phyloP scores from a whole-genome alignment of 495 filamentous ascomycete genomes.

The Penicillium angulare region DNA sequence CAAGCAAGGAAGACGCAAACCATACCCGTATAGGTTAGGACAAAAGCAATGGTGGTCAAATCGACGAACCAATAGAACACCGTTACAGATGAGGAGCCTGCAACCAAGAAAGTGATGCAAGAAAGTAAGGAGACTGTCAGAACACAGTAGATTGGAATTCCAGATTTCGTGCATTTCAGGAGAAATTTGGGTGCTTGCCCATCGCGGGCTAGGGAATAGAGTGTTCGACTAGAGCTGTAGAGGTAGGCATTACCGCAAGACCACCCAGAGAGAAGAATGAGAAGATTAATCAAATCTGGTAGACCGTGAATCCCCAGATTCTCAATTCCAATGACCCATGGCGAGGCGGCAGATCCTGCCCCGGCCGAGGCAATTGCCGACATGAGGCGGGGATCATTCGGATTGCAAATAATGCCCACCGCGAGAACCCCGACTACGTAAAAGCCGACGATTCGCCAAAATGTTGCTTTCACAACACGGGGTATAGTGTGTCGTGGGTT shows the following conservation, averaged over 20 bases:
- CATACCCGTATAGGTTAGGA: slow-evolving; percentile 58
- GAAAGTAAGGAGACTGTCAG: slow-evolving; percentile 46
- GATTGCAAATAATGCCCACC: slow-evolving; percentile 53
- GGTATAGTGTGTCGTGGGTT: slow-evolving; percentile 77
- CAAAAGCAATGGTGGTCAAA: slow-evolving; percentile 55
- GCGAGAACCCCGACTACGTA: slow-evolving; percentile 58
- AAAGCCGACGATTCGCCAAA: slow-evolving; percentile 82
- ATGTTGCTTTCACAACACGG: slow-evolving; percentile 72
- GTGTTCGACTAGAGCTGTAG: slow-evolving; percentile 69
- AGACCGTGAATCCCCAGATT: slow-evolving; percentile 62
- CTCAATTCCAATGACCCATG: slow-evolving; percentile 58
- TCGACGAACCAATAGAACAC: slow-evolving; percentile 62
- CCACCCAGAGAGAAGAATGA: slow-evolving; percentile 64
- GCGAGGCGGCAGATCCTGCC: slow-evolving; percentile 47
- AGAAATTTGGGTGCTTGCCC: slow-evolving; percentile 63
- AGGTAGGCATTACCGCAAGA: slow-evolving; percentile 74
- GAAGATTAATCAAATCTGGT: slow-evolving; percentile 73
- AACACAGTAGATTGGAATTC: slow-evolving; percentile 51
- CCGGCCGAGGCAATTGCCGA: slow-evolving; percentile 40
- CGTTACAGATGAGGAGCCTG: slow-evolving; percentile 32
- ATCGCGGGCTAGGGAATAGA: slow-evolving; percentile 70
- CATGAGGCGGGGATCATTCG: slow-evolving; percentile 54
- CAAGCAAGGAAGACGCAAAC: slow-evolving; percentile 55
- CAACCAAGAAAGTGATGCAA: slow-evolving; percentile 49
- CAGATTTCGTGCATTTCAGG: slow-evolving; percentile 35